Conservation (phyloP, 331 rosid genomes). For the Erythrophleum ivorense region DNA sequence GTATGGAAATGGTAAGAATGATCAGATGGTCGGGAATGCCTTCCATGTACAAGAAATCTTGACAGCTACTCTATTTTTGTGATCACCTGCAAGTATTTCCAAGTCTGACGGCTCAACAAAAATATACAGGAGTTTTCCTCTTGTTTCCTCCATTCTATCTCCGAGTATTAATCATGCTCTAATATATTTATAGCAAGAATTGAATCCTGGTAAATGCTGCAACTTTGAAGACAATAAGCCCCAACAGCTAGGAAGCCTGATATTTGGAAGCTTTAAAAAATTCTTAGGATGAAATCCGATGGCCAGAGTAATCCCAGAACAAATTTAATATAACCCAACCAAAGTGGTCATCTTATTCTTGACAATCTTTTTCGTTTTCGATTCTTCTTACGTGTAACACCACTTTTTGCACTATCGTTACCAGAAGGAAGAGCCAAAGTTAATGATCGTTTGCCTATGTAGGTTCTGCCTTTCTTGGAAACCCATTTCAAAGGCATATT, state of each 20-base stretch:
- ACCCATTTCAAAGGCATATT: conserved; percentile 89
- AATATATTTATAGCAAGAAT: conserved; percentile 1
- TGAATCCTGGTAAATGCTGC: conserved; percentile 30
- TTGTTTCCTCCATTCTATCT: conserved; percentile 35
- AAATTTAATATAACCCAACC: conserved; percentile 6
- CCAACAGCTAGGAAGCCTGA: conserved; percentile 18
- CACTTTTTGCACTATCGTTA: conserved; percentile 42
- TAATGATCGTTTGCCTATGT: conserved; percentile 61
- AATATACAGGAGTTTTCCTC: conserved; percentile 22
- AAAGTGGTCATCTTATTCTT: conserved; percentile 53
- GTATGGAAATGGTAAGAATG: conserved; percentile 27
- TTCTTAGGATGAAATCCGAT: conserved; percentile 1
- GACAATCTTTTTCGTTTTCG: conserved; percentile 82
- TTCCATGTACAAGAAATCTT: conserved; percentile 18
- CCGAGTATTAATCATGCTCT: conserved; percentile 20
- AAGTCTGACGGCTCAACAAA: conserved; percentile 31
- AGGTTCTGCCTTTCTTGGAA: conserved; percentile 75
- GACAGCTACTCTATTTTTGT: conserved; percentile 3
- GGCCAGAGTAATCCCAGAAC: conserved; percentile 33
- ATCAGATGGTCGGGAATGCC: conserved; percentile 1
- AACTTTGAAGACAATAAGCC: conserved; percentile 10
- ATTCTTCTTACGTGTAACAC: conserved; percentile 53
- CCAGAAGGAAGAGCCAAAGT: conserved; percentile 43
- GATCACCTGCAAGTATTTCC: conserved; percentile 24
- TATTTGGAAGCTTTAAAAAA: conserved; percentile 1